Evolutionary conservation across 495 filamentous ascomycete genomes (phyloP), one percentile per base, ranked within the genome.

Genomic region (Penicillium antarcticum): DNA sequence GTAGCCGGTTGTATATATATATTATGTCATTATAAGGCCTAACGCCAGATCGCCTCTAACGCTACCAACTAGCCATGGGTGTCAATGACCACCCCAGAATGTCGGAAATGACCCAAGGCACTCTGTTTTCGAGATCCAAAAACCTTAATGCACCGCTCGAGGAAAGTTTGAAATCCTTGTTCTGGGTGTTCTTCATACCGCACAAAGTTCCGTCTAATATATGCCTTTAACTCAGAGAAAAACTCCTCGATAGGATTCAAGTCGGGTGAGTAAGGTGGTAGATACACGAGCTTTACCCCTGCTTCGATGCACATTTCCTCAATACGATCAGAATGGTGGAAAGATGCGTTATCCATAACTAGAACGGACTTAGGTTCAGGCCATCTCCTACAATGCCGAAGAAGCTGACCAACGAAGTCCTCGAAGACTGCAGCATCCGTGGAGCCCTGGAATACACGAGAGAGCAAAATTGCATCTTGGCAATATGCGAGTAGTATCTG

Each of bases 401-500:
- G 60, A n/a, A 68, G 56, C 56, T 73, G 45, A 51, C 70, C 60
- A 29, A 70, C 60, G 45, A 71, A 74, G 34, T 64, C 57, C 43
- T 73, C 54, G 53, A 74, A 74, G n/a, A 68, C 42, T 6, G 38
- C 40, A 43, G 57, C 58, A 60, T 72, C 61, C 29, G 56, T 72
- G 5, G 59, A 62, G 39, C 70, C 67, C 39, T 60, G 35, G 39
- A 67, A 75, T 6, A 73, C 55, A 18, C 46, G 51, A 14, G 48
- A 54, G 12, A 64, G 35, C 33, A 62, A 39, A 24, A 71, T 53
- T 8, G 68, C 65, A 44, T 71, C 63, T 43, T 66, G 50, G 41
- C 45, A 53, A 57, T 73, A 73, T 34, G 63, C 68, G 7, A 61
- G 62, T 38, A 73, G 53, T 9, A 74, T 74, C 48, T 73, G 59